Conservation (phyloP, 73 alveolate genomes). For the Uronychia binucleata region DNA sequence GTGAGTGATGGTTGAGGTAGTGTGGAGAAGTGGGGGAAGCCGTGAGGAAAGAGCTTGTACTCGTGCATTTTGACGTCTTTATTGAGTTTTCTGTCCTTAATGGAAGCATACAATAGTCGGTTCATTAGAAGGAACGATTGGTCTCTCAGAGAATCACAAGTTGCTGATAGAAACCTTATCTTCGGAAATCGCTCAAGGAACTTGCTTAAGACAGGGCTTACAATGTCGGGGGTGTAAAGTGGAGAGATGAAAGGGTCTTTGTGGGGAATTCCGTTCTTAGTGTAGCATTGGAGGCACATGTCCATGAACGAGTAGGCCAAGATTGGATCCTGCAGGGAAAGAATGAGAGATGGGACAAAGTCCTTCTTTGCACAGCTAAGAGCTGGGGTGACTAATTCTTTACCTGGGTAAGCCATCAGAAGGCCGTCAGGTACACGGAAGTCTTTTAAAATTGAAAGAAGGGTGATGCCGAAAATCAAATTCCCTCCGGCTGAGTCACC, state of each 20-base stretch:
- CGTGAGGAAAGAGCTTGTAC: conserved; percentile 63
- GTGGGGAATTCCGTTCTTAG: conserved; percentile 61
- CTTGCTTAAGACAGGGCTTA: conserved; percentile 13
- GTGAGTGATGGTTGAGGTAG: too few species aligned
- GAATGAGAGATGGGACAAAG: conserved; percentile 81
- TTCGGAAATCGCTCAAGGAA: conserved; percentile 64
- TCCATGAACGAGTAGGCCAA: conserved; percentile 82
- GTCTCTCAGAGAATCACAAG: conserved; percentile 81
- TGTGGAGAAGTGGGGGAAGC: conserved; percentile 48
- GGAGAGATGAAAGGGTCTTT: conserved; percentile 79
- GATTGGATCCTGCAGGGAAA: conserved; percentile 89
- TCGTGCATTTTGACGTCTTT: conserved; percentile 46
- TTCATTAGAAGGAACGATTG: conserved; percentile 31
- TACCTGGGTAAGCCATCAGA: conserved; percentile 88
- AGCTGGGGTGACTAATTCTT: conserved; percentile 37
- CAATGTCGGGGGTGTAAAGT: conserved; percentile 17
- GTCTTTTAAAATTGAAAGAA: conserved; percentile 75
- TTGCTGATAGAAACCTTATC: conserved; percentile 75
- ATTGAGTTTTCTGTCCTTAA: conserved; percentile 10
- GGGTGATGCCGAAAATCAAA: conserved; percentile 80
- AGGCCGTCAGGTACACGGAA: conserved; percentile 93
- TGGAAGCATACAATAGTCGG: neutral
- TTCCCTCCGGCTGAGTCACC: conserved; percentile 99
- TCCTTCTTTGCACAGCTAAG: conserved; percentile 70
- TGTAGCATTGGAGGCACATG: conserved; percentile 81